Evolutionary conservation across 2,329 filamentous ascomycete genomes (phyloP), one percentile per base, ranked within the genome.

Genomic region (Sporothrix euskadiensis): DNA sequence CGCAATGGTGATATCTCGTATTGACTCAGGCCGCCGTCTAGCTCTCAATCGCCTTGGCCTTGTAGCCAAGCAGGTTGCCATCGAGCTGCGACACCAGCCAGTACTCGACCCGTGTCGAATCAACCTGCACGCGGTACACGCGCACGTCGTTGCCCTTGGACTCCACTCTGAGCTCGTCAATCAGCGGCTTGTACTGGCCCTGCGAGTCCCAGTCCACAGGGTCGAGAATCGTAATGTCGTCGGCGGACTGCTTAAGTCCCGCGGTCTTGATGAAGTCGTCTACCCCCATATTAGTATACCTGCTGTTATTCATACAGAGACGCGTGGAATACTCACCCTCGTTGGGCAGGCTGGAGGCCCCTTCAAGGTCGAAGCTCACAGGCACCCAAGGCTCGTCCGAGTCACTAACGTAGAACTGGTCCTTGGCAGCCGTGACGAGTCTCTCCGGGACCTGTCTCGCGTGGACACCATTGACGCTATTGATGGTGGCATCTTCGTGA

Each of bases 361-460:
- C 86, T 26, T 84, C 81, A 83, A 87, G 93, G 76, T 85, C 86
- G 77, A 97, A 80, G 71, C 87, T 89, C 6, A 97, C 92, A 3
- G 90, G 89, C 80, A 92, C 89, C 81, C 97, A 97, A 4, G 91
- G 90, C 84, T 97, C 93, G 80, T 97, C 94, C 41, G 93, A 89
- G 74, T 97, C 94, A 75, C 91, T 96, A 19, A 88, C 82, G 81
- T 96, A 97, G 79, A 91, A 90, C 59, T 85, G 87, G 73, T 91
- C 78, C 69, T 85, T 84, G 71, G 82, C 83, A 8, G 83, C 85
- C 56, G 83, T 80, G 72, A 83, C 81, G 71, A 94, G 85, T 3
- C 83, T 82, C 69, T 84, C 81, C 7, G 94, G 93, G 71, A 94
- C 86, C 74, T 86, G 63, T 22, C 69, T 65, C 47, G 73, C 30